These are phyloP conservation scores for Coemansia sp. DNA, from an alignment of 192 early-diverging fungal genomes.

Conservation along the genomic window DNA sequence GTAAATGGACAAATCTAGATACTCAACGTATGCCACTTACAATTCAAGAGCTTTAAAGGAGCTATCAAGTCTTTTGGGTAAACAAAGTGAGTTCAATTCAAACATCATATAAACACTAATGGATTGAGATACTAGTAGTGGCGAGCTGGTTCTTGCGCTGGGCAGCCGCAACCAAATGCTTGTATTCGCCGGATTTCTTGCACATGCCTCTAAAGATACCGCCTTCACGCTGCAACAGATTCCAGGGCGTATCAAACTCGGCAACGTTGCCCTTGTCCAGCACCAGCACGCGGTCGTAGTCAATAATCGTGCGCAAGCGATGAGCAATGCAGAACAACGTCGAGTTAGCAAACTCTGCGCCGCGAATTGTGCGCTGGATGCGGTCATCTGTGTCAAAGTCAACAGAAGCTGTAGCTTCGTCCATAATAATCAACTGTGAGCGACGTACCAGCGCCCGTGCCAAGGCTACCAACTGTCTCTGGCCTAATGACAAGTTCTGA, in stretches of 20 bases:
- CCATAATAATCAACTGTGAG: constrained; percentile 71
- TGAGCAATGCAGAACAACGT: constrained; percentile 91
- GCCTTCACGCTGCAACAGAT: constrained; percentile 62
- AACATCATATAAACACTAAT: neutral
- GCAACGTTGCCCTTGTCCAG: constrained; percentile 74
- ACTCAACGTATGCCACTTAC: too few relatives aligned
- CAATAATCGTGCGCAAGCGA: constrained; percentile 78
- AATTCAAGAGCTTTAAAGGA: too few relatives aligned
- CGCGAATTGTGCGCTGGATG: constrained; percentile 86
- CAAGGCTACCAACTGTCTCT: constrained; percentile 73
- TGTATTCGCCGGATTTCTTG: constrained; percentile 76
- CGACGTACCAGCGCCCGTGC: constrained; percentile 75
- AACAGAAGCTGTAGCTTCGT: constrained; percentile 87
- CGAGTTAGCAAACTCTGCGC: constrained; percentile 67
- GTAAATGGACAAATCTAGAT: too few relatives aligned
- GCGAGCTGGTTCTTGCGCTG: constrained; percentile 11
- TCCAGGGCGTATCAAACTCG: constrained; percentile 80
- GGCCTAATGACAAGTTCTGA: constrained; percentile 73
- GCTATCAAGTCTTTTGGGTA: too few relatives aligned
- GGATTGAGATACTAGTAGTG: neutral
- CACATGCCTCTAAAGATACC: constrained; percentile 80
- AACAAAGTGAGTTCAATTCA: neutral
- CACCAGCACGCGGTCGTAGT: constrained; percentile 83
- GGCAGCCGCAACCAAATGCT: constrained; percentile 14
- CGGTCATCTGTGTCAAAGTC: constrained; percentile 85